phyloP scores from a whole-genome alignment of 306 rosid genomes.

The Alnus glutinosa region DNA sequence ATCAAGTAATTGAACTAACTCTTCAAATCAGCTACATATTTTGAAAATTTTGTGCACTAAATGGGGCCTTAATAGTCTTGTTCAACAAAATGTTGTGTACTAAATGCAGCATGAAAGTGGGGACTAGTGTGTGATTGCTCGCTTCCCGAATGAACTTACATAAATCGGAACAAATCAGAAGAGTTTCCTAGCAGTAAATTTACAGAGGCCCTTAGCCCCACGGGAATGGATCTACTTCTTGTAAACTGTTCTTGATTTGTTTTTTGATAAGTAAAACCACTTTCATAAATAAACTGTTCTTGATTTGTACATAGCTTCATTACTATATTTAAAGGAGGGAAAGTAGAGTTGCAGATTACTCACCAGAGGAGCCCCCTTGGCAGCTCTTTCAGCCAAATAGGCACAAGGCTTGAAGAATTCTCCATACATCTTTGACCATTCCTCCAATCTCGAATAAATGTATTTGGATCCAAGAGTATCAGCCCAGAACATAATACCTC shows the following conservation, averaged over 20 bases:
- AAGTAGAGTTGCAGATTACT: constrained; percentile 28
- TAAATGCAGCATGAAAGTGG: too few species aligned
- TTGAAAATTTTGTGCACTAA: not conserved
- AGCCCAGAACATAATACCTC: constrained; percentile 96
- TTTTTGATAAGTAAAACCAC: too few species aligned
- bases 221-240: not conserved
- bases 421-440: constrained; percentile 76
- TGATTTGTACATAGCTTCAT: not conserved
- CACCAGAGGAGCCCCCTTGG: constrained; percentile 80
- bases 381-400: constrained; percentile 91
- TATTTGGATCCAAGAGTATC: constrained; percentile 91
- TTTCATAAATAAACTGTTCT: not conserved
- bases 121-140: not conserved
- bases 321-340: not conserved
- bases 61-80: not conserved
- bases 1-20: not conserved
- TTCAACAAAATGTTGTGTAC: not conserved
- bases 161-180: not conserved
- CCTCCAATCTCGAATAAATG: constrained; percentile 73
- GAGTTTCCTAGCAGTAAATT: not conserved
- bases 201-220: not conserved
- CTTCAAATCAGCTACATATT: not conserved
- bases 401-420: constrained; percentile 90
- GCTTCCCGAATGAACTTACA: not conserved
- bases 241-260: not conserved